Conservation (phyloP, 768 basidiomycete genomes). For the Suillus clintonianus region DNA sequence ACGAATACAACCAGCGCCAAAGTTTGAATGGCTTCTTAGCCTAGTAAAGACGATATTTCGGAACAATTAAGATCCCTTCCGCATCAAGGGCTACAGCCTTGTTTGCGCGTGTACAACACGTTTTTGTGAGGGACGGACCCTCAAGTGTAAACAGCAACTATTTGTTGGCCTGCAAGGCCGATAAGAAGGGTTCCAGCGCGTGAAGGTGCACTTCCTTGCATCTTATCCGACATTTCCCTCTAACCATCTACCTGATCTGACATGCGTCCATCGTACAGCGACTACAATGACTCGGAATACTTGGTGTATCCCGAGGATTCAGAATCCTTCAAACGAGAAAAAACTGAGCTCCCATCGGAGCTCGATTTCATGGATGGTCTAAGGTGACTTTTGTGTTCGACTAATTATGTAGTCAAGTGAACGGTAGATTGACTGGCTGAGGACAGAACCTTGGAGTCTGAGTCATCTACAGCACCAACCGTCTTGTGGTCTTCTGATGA, state of each 20-base stretch:
- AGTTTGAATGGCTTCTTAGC: slow-evolving; percentile 16
- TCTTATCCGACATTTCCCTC: neutral
- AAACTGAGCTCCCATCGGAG: neutral
- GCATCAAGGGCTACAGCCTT: slow-evolving; percentile 33
- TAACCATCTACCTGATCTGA: neutral
- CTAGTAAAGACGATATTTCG: slow-evolving; percentile 20
- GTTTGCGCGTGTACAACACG: slow-evolving; percentile 34
- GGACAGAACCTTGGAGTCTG: neutral
- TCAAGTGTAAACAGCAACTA: slow-evolving; percentile 31
- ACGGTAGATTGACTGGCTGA: neutral
- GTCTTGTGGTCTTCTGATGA: neutral
- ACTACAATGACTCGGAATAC: neutral
- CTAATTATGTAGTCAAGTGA: neutral
- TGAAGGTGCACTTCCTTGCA: neutral
- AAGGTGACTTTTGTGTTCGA: neutral
- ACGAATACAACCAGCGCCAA: slow-evolving; percentile 7
- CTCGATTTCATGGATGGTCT: slow-evolving; percentile 4
- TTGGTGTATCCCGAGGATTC: neutral
- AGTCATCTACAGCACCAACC: neutral
- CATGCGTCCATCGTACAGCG: neutral
- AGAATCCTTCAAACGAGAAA: neutral
- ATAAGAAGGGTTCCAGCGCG: slow-evolving; percentile 31
- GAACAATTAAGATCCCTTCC: slow-evolving; percentile 21
- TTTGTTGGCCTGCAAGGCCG: slow-evolving; percentile 18
- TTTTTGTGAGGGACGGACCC: slow-evolving; percentile 38